Evolutionary conservation across 257 asterid genomes (phyloP).

Genomic region (Ocimum tenuiflorum): DNA sequence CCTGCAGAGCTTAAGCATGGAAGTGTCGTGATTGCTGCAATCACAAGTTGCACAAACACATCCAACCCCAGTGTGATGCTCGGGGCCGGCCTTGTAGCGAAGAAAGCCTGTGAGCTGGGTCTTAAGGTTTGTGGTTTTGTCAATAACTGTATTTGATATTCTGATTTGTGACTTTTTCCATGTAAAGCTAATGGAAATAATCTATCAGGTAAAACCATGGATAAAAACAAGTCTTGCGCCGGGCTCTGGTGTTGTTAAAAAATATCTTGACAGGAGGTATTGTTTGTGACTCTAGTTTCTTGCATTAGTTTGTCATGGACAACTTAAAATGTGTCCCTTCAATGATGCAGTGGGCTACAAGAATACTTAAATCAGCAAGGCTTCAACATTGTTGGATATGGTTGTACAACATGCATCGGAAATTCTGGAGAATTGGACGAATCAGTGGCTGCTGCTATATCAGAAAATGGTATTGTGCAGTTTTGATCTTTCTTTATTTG

Average conservation of each 20-base stretch:
- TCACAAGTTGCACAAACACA: conserved; percentile 95
- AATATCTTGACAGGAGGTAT: conserved; percentile 77
- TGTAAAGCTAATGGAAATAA: conserved; percentile 15
- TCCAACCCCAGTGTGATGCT: conserved; percentile 98
- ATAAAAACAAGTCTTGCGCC: conserved; percentile 97
- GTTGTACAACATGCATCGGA: conserved; percentile 94
- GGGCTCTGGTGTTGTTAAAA: conserved; percentile 89
- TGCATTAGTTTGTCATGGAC: background rate
- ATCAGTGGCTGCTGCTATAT: conserved; percentile 70
- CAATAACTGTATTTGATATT: background rate
- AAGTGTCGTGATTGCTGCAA: conserved; percentile 92
- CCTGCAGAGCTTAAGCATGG: conserved; percentile 95
- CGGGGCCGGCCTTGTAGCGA: conserved; percentile 93
- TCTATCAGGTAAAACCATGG: conserved; percentile 90
- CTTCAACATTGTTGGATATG: conserved; percentile 85
- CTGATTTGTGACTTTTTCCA: conserved; percentile 1
- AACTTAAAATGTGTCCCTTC: conserved; percentile 5
- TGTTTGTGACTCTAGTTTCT: conserved; percentile 5
- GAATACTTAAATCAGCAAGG: conserved; percentile 83
- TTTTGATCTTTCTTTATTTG: background rate
- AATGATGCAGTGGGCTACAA: conserved; percentile 64
- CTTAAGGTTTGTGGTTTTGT: conserved; percentile 48
- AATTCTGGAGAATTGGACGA: conserved; percentile 91
- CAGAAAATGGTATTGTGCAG: conserved; percentile 62
- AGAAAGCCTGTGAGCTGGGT: conserved; percentile 82